Evolutionary conservation across 805 yeast species (phyloP).

Genomic region (Saccharomycopsis babjevae): DNA sequence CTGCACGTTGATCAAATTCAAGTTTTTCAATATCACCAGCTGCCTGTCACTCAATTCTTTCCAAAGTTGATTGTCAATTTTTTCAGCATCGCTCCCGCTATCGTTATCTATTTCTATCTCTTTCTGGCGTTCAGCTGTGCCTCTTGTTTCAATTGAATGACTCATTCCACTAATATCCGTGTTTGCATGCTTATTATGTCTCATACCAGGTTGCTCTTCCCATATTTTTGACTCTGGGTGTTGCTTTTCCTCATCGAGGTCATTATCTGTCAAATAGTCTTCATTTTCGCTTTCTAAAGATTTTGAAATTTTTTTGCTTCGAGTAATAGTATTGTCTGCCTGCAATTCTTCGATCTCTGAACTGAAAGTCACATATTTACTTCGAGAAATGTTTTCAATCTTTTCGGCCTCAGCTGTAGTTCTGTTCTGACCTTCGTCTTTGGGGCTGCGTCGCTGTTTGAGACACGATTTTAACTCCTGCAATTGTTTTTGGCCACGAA

Average conservation of each 20-base stretch:
- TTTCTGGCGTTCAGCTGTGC: too few relatives aligned
- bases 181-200: not conserved
- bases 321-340: slow-evolving; percentile 10
- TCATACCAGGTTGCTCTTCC: not conserved
- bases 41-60: not conserved
- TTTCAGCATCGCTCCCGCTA: not conserved
- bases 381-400: not conserved
- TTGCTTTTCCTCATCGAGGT: not conserved
- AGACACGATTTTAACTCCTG: not conserved
- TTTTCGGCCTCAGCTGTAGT: too few relatives aligned
- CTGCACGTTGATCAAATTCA: not conserved
- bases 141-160: too few relatives aligned
- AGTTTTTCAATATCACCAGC: not conserved
- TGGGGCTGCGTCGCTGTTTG: not conserved
- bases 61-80: not conserved
- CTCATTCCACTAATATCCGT: too few relatives aligned
- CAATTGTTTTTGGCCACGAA: not conserved
- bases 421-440: not conserved
- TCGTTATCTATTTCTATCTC: not conserved
- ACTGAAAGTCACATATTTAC: slow-evolving; percentile 8
- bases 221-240: not conserved
- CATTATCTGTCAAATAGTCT: not conserved
- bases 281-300: not conserved
- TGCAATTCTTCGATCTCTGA: slow-evolving; percentile 10
- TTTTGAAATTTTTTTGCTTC: not conserved